Evolutionary conservation across 495 filamentous ascomycete genomes (phyloP).

Genomic region (Daldinia vernicosa): DNA sequence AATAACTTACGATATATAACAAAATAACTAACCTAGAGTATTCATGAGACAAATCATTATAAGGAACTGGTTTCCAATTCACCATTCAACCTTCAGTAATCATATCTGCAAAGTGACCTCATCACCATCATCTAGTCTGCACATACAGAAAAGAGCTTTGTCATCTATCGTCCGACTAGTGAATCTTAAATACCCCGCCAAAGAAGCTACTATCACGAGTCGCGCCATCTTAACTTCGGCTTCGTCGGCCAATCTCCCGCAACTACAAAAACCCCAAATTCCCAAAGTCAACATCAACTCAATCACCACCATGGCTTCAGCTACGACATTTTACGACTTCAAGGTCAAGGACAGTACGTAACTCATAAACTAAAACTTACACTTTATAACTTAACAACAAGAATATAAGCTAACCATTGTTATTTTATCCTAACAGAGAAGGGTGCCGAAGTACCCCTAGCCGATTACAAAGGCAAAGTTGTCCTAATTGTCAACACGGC

Average conservation of each 20-base stretch:
- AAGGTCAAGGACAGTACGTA: slow-evolving; percentile 80
- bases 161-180: slow-evolving; percentile 19
- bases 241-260: slow-evolving; percentile 23
- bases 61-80: slow-evolving; percentile 30
- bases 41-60: slow-evolving; percentile 30
- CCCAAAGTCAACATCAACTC: slow-evolving; percentile 3
- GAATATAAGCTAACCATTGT: slow-evolving; percentile 11
- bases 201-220: slow-evolving; percentile 22
- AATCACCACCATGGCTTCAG: slow-evolving; percentile 77
- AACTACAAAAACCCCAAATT: slow-evolving; percentile 10
- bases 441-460: slow-evolving; percentile 73
- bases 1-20: neutral
- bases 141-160: slow-evolving; percentile 8
- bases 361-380: neutral
- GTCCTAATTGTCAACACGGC: slow-evolving; percentile 98
- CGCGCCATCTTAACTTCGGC: slow-evolving; percentile 11
- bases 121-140: slow-evolving; percentile 1
- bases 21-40: neutral
- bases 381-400: neutral
- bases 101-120: slow-evolving; percentile 32
- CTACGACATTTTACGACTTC: slow-evolving; percentile 91
- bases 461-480: slow-evolving; percentile 83
- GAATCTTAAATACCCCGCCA: slow-evolving; percentile 29
- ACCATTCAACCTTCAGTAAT: slow-evolving; percentile 9
- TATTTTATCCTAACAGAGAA: slow-evolving; percentile 65